Percentiles rank a stretch among this genome's conserved stretches.
Conservation (phyloP, 192 early-diverging fungal genomes). For the Dispira parvispora region DNA sequence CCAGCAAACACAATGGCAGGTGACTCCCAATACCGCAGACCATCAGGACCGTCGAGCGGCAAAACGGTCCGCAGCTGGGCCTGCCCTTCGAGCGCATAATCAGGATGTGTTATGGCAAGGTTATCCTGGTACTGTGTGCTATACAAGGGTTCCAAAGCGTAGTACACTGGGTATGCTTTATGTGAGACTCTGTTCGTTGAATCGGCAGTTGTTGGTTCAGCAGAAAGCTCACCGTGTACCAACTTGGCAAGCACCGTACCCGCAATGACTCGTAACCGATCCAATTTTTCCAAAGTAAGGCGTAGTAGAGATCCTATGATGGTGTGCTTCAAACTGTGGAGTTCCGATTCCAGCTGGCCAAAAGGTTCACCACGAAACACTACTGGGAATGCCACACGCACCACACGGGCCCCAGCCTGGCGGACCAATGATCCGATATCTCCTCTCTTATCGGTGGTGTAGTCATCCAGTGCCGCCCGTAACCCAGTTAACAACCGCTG, state of each 20-base stretch:
- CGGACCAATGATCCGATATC: constrained; percentile 94
- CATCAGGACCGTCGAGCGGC: constrained; percentile 5
- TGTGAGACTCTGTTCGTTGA: neutral
- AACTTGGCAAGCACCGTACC: constrained; percentile 37
- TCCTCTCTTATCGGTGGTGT: constrained; percentile 74
- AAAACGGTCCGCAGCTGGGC: constrained; percentile 11
- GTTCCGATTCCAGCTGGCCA: constrained; percentile 18
- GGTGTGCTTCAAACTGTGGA: constrained; percentile 15
- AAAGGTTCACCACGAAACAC: neutral
- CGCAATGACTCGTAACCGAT: constrained; percentile 59
- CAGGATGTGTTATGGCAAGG: constrained; percentile 5
- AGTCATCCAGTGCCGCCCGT: constrained; percentile 58
- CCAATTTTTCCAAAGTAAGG: constrained; percentile 85
- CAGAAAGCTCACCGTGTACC: constrained; percentile 12
- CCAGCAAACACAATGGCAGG: constrained; percentile 42
- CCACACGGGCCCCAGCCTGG: constrained; percentile 42
- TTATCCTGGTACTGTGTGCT: constrained; percentile 9
- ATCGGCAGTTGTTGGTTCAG: neutral
- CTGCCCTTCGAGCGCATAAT: constrained; percentile 9
- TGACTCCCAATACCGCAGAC: constrained; percentile 40
- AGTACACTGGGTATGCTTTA: constrained; percentile 10
- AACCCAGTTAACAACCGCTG: constrained; percentile 29
- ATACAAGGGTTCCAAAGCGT: neutral
- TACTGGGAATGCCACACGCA: constrained; percentile 24
- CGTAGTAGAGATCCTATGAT: constrained; percentile 33